Evolutionary conservation across 2,329 filamentous ascomycete species (phyloP).

Genomic region (Zymoseptoria ardabiliae): DNA sequence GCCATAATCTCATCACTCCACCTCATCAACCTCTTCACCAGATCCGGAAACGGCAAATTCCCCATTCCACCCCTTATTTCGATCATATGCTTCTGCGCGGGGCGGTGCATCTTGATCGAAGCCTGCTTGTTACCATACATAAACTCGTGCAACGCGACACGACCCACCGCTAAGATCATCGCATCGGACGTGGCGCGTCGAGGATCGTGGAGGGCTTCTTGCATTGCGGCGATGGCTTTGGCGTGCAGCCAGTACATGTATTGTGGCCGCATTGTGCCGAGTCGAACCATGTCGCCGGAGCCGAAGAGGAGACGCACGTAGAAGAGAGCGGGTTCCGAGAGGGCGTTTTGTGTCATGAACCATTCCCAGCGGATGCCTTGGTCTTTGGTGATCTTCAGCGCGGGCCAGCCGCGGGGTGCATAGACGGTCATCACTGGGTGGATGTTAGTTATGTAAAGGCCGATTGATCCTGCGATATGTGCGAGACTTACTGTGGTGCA

Average conservation of each 20-base stretch:
- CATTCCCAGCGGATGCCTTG: constrained; percentile 27
- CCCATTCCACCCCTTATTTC: constrained; percentile 28
- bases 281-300: constrained; percentile 26
- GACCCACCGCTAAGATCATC: constrained; percentile 26
- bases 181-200: constrained; percentile 17
- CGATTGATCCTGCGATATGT: too few species aligned
- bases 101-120: constrained; percentile 25
- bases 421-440: constrained; percentile 27
- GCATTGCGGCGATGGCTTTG: constrained; percentile 25
- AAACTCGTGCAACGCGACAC: constrained; percentile 29
- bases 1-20: constrained; percentile 29
- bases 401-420: constrained; percentile 29
- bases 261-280: constrained; percentile 17
- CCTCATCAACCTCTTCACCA: constrained; percentile 29
- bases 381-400: constrained; percentile 24
- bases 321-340: constrained; percentile 28
- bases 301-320: constrained; percentile 29
- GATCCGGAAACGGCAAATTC: constrained; percentile 23
- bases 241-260: constrained; percentile 23
- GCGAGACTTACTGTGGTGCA: constrained; percentile 24
- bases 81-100: constrained; percentile 29
- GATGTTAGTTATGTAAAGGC: not conserved
- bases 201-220: constrained; percentile 20
- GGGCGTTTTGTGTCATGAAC: constrained; percentile 28
- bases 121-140: constrained; percentile 29